Evolutionary conservation across 768 basidiomycete species (phyloP).

Genomic region (Roridomyces roridus): DNA sequence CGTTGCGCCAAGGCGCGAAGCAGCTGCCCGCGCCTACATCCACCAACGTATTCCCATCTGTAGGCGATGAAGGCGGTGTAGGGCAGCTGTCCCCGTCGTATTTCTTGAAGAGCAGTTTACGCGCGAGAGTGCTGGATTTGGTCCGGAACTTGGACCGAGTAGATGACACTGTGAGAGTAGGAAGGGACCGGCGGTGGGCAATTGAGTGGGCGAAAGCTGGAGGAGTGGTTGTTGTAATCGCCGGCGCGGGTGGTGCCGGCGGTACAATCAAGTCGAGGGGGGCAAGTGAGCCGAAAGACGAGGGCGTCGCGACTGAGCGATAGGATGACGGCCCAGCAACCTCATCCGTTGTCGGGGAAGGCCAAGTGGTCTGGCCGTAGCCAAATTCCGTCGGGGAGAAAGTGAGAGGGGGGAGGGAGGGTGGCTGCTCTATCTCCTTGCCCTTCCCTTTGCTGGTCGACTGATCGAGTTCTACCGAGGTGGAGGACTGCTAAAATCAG

Average conservation of each 20-base stretch:
- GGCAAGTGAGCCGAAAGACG: slow-evolving; percentile 40
- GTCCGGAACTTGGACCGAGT: slow-evolving; percentile 54
- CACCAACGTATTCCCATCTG: slow-evolving; percentile 24
- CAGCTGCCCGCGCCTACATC: slow-evolving; percentile 39
- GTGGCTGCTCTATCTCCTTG: slow-evolving; percentile 58
- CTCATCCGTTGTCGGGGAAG: slow-evolving; percentile 36
- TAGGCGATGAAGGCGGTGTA: slow-evolving; percentile 19
- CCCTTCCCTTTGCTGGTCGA: slow-evolving; percentile 58
- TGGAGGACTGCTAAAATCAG: slow-evolving; percentile 22
- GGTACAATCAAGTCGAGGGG: slow-evolving; percentile 29
- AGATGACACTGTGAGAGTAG: slow-evolving; percentile 57
- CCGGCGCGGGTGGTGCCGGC: slow-evolving; percentile 26
- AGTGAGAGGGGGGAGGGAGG: slow-evolving; percentile 68
- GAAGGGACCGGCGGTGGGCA: slow-evolving; percentile 61
- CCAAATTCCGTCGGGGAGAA: slow-evolving; percentile 62
- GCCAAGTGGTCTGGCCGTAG: slow-evolving; percentile 46
- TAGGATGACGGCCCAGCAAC: slow-evolving; percentile 44
- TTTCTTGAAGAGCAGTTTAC: slow-evolving; percentile 59
- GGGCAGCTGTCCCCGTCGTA: slow-evolving; percentile 26
- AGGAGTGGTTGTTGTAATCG: slow-evolving; percentile 23
- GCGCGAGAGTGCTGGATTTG: slow-evolving; percentile 60
- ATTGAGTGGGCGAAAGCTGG: slow-evolving; percentile 28
- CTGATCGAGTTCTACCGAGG: slow-evolving; percentile 17
- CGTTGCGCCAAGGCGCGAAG: slow-evolving; percentile 51
- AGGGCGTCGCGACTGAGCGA: slow-evolving; percentile 39